These are phyloP conservation scores for Fagus sylvatica DNA, from an alignment of 306 rosid genomes.

Conservation along the genomic window DNA sequence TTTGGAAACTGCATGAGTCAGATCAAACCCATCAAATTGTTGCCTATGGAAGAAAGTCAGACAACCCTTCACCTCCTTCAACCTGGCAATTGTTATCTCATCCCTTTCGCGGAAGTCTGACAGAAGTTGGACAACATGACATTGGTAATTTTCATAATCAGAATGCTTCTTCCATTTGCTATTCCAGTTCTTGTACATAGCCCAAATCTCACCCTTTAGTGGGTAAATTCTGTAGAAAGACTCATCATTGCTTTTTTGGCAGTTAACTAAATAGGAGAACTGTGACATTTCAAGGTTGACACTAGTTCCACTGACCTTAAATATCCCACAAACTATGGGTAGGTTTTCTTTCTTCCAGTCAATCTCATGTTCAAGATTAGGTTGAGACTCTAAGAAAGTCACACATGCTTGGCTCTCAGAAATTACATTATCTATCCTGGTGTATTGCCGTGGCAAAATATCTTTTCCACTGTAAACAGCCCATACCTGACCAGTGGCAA, in stretches of 20 bases:
- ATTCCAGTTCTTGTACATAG: conserved; percentile 13
- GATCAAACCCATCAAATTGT: conserved; percentile 16
- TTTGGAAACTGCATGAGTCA: background rate
- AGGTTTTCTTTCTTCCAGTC: conserved; percentile 7
- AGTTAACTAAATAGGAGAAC: background rate
- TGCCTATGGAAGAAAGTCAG: conserved; percentile 21
- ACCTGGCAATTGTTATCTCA: background rate
- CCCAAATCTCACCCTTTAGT: conserved; percentile 30
- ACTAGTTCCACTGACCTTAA: background rate
- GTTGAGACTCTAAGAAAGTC: conserved; percentile 18
- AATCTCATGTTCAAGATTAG: background rate
- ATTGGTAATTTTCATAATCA: background rate
- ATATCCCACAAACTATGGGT: conserved; percentile 16
- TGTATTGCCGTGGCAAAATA: conserved; percentile 12
- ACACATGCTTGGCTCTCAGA: conserved; percentile 9
- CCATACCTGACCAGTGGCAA: conserved; percentile 15
- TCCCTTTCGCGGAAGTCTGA: background rate
- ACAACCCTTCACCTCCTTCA: conserved; percentile 16
- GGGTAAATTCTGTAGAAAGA: conserved; percentile 13
- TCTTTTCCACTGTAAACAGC: conserved; percentile 10
- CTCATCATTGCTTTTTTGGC: background rate
- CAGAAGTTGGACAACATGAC: conserved; percentile 5
- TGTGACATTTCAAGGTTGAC: background rate
- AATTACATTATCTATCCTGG: background rate
- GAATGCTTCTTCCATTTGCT: conserved; percentile 20